Evolutionary conservation across 352 stramenopile species (phyloP).

Genomic region (Pelagophyceae sp.): DNA sequence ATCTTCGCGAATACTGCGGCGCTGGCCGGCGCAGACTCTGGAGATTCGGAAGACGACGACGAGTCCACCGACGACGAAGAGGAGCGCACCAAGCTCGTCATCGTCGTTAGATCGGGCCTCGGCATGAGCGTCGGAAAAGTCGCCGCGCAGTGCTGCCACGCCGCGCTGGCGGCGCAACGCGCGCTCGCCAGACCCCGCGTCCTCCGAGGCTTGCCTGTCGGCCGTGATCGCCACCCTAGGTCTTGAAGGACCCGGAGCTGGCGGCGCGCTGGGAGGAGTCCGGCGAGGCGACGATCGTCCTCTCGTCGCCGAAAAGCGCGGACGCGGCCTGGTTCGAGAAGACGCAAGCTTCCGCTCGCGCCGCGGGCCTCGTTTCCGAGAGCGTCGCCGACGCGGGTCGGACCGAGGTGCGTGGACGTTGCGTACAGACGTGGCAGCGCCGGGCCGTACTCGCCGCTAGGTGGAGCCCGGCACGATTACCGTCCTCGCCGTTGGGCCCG

Average conservation of each 20-base stretch:
- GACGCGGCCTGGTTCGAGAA: neutral
- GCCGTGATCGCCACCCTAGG: too few relatives aligned
- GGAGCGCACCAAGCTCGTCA: slow-evolving; percentile 12
- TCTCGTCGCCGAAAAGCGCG: neutral
- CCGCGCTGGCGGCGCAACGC: neutral
- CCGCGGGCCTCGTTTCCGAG: neutral
- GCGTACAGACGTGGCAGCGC: too few relatives aligned
- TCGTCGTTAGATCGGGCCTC: slow-evolving; percentile 11
- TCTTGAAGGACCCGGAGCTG: too few relatives aligned
- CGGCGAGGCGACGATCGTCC: slow-evolving; percentile 2
- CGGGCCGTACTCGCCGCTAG: too few relatives aligned
- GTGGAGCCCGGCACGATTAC: neutral
- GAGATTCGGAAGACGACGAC: neutral
- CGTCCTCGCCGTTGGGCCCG: neutral
- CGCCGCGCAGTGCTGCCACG: slow-evolving; percentile 21
- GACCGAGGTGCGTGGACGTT: too few relatives aligned
- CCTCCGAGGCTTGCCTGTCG: too few relatives aligned
- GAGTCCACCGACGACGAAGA: neutral
- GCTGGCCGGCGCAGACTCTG: neutral
- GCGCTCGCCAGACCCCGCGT: neutral
- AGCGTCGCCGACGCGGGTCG: neutral
- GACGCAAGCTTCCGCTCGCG: too few relatives aligned
- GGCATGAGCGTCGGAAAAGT: slow-evolving; percentile 23
- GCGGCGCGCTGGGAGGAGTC: neutral
- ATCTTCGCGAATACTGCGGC: neutral